phyloP scores from a whole-genome alignment of 257 asterid species.

The Ballota nigra region DNA sequence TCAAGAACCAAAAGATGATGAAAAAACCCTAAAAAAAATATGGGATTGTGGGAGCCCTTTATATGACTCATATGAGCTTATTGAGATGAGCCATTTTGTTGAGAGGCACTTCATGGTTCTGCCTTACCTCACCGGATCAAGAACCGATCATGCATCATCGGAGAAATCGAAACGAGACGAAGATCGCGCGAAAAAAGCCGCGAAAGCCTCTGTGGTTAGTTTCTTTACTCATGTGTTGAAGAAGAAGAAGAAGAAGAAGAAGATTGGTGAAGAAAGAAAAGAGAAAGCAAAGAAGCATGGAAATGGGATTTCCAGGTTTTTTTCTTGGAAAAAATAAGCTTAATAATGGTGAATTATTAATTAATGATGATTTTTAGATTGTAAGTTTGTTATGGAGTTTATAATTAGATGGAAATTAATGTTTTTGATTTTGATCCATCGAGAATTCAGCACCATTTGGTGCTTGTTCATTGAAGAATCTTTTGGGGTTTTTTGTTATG shows the following conservation, averaged over 20 bases:
- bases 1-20: constrained; percentile 12
- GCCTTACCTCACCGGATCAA: constrained; percentile 38
- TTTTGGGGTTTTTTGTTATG: background rate
- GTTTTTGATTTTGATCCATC: constrained; percentile 5
- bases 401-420: background rate
- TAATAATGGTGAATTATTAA: background rate
- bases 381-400: background rate
- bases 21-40: constrained; percentile 4
- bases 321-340: constrained; percentile 20
- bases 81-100: constrained; percentile 46
- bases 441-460: background rate
- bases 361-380: background rate
- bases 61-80: constrained; percentile 66
- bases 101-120: constrained; percentile 51
- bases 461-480: background rate
- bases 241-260: constrained; percentile 27
- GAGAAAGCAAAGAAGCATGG: constrained; percentile 21
- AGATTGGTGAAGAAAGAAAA: constrained; percentile 13
- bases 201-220: constrained; percentile 13
- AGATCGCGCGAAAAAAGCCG: background rate
- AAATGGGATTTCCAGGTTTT: constrained; percentile 17
- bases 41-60: constrained; percentile 88
- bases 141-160: background rate
- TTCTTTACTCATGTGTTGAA: background rate
- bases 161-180: background rate